Conservation (phyloP, 441 rosid species). For the Isatis lusitanica region DNA sequence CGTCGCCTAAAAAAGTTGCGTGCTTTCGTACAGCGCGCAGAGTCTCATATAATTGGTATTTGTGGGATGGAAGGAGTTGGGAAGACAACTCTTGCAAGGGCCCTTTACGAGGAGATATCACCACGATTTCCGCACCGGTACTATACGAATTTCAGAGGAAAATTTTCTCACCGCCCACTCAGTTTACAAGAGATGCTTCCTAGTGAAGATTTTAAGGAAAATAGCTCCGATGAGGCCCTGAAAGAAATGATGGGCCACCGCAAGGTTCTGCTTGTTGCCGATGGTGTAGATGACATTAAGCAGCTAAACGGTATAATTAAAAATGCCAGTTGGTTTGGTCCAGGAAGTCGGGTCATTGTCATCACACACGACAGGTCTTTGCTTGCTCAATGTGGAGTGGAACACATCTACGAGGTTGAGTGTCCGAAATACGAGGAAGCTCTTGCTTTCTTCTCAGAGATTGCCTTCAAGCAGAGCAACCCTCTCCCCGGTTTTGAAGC, state of each 20-base stretch:
- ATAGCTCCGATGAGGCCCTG: neutral
- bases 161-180: too few relatives aligned
- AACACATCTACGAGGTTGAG: neutral
- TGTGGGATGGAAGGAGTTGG: too few relatives aligned
- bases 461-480: constrained; percentile 6
- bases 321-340: neutral
- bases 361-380: neutral
- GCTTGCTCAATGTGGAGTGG: neutral
- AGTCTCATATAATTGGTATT: too few relatives aligned
- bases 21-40: too few relatives aligned
- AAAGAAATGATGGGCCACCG: constrained; percentile 6
- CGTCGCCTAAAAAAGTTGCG: too few relatives aligned
- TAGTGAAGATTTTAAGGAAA: too few relatives aligned
- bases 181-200: neutral
- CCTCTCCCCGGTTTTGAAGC: neutral
- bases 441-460: constrained; percentile 14
- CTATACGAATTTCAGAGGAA: too few relatives aligned
- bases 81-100: too few relatives aligned
- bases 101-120: too few relatives aligned
- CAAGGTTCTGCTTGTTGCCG: constrained; percentile 26
- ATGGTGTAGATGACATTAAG: constrained; percentile 27
- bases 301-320: neutral
- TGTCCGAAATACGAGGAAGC: constrained; percentile 1
- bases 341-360: neutral
- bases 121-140: too few relatives aligned